Evolutionary conservation across 768 basidiomycete species (phyloP).

Genomic region (Rubroboletus pulcherrimus): DNA sequence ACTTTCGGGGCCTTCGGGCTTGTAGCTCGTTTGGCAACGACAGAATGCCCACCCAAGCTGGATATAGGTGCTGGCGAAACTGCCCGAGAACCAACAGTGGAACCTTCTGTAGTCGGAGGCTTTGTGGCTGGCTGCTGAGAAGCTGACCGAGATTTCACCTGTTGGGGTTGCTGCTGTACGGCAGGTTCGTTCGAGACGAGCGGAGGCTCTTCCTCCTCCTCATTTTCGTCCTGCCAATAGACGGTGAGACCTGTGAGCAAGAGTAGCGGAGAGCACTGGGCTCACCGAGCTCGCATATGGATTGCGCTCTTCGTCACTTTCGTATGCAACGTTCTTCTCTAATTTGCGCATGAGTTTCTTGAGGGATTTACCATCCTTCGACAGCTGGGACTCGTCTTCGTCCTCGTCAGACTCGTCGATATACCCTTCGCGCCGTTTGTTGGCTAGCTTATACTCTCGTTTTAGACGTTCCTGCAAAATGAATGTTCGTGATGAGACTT

Average conservation of each 20-base stretch:
- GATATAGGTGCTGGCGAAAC: constrained; percentile 50
- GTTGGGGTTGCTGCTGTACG: constrained; percentile 39
- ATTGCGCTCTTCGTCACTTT: constrained; percentile 76
- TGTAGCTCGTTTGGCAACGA: constrained; percentile 81
- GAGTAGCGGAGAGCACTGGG: constrained; percentile 3
- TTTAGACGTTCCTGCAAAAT: constrained; percentile 70
- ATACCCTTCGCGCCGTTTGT: constrained; percentile 65
- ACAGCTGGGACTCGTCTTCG: constrained; percentile 55
- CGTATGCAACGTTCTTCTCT: constrained; percentile 80
- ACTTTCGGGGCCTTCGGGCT: constrained; percentile 71
- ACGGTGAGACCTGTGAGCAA: background rate
- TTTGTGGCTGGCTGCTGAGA: constrained; percentile 37
- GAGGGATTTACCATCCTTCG: constrained; percentile 73
- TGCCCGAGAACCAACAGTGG: constrained; percentile 46
- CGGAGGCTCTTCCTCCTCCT: constrained; percentile 65
- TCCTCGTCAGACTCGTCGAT: constrained; percentile 75
- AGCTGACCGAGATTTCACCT: constrained; percentile 42
- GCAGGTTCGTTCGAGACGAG: constrained; percentile 41
- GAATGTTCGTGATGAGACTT: background rate
- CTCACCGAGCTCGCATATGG: constrained; percentile 78
- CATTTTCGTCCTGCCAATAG: constrained; percentile 56
- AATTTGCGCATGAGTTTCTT: constrained; percentile 82
- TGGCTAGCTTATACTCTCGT: constrained; percentile 74
- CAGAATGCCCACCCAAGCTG: constrained; percentile 67
- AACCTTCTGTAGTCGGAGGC: constrained; percentile 28